phyloP scores from a whole-genome alignment of 2,329 filamentous ascomycete species.

The Fusarium bulbicola region DNA sequence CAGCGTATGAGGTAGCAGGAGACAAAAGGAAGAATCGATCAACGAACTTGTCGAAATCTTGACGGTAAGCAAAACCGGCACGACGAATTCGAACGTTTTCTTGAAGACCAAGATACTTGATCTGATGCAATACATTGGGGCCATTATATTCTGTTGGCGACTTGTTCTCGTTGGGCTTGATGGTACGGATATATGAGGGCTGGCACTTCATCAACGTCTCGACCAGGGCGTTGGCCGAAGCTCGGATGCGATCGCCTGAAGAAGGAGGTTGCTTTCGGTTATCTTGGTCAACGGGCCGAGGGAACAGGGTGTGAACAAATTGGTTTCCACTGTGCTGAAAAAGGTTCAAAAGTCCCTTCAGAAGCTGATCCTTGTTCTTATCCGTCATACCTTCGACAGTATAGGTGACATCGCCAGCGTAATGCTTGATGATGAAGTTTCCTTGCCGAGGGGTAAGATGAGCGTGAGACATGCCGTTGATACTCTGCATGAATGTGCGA shows the following conservation, averaged over 20 bases:
- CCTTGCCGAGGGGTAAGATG: slow-evolving; percentile 93
- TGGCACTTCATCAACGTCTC: slow-evolving; percentile 96
- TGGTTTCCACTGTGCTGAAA: slow-evolving; percentile 84
- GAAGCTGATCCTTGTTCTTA: slow-evolving; percentile 97
- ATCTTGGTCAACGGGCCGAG: slow-evolving; percentile 92
- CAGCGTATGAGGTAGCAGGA: slow-evolving; percentile 93
- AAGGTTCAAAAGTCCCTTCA: slow-evolving; percentile 92
- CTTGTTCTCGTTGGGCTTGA: slow-evolving; percentile 99
- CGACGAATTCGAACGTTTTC: slow-evolving; percentile 98
- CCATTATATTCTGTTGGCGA: slow-evolving; percentile 92
- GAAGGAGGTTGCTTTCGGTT: slow-evolving; percentile 94
- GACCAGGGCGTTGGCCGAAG: slow-evolving; percentile 93
- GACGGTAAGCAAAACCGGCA: slow-evolving; percentile 95
- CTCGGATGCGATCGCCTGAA: slow-evolving; percentile 94
- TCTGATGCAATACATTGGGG: slow-evolving; percentile 93
- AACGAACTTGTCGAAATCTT: slow-evolving; percentile 97
- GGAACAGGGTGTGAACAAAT: slow-evolving; percentile 91
- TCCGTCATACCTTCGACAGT: slow-evolving; percentile 97
- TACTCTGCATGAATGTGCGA: slow-evolving; percentile 91
- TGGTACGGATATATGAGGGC: slow-evolving; percentile 97
- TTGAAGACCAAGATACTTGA: slow-evolving; percentile 99
- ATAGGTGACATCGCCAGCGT: slow-evolving; percentile 96
- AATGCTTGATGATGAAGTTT: slow-evolving; percentile 98
- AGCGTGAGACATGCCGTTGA: slow-evolving; percentile 90
- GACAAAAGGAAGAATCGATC: slow-evolving; percentile 97